Base-by-base conservation (phyloP, 2,329 filamentous ascomycete species). In the Aspergillus quadricinctus region DNA sequence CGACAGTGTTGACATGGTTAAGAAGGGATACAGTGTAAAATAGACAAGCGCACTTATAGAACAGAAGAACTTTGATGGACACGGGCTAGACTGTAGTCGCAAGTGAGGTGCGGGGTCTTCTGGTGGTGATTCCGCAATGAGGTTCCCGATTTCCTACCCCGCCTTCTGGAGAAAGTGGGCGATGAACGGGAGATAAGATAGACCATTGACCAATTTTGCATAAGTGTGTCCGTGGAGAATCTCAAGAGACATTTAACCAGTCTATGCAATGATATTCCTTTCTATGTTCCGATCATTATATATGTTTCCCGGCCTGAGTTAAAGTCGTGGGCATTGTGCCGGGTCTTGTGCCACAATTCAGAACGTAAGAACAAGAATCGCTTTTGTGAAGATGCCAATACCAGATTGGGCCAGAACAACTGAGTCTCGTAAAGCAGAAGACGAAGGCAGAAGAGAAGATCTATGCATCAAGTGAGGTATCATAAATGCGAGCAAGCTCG, bases 1-100 rank as follows among this genome's bases (percentile, higher is more conserved):
- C 31, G 49, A 31, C 52, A 64, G 59, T 48, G 61, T 56, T 8
- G 58, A 50, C 66, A 71, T 72, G 23, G 28, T 64, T 40, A n/a
- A 23, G 25, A 27, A 5, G 4, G 14, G 31, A 35, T 11, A 35
- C 14, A 43, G n/a, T 11, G 19, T 10, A 14, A 23, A 45, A 14
- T 37, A 37, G 31, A 14, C 31, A 37, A 45, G 41, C 41, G 17
- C n/a, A 45, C n/a, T 9, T 23, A 23, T 45, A 45, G n/a, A 21
- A 31, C 29, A 35, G 6, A 35, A 35, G 31, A 35, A 11, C 31
- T 5, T 35, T 35, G 29, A 31, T 31, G 11, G 29, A 31, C 10
- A 21, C 7, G 8, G 40, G 41, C n/a, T 19, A 6, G 19, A 45
- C 4, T 27, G 21, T 23, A 23, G 21, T 23, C 11, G 11, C 43